These are phyloP conservation scores for Beauveria australis DNA, from an alignment of 2,329 filamentous ascomycete species.

Conservation along the genomic window DNA sequence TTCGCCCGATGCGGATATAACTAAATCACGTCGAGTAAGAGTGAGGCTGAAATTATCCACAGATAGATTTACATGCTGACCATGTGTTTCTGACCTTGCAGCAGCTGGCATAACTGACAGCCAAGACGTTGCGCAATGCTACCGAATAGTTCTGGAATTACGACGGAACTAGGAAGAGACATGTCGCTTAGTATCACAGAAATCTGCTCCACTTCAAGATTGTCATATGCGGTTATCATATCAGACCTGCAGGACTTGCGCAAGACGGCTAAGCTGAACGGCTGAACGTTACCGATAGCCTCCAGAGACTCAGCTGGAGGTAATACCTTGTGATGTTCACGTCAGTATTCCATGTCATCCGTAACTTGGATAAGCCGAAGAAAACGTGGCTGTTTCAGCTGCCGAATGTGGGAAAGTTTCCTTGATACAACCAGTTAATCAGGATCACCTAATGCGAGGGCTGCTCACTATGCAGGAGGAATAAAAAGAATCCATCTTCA, in stretches of 20 bases:
- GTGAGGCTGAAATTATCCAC: background rate
- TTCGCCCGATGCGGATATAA: constrained; percentile 1
- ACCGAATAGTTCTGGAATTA: background rate
- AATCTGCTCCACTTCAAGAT: background rate
- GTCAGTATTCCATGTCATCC: background rate
- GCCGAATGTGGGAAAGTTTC: background rate
- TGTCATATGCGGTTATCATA: background rate
- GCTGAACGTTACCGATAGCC: background rate
- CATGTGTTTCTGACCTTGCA: background rate
- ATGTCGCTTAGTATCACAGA: background rate
- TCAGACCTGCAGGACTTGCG: background rate
- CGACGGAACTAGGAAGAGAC: background rate
- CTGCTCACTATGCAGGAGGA: background rate
- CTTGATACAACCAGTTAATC: background rate
- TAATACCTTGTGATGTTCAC: background rate
- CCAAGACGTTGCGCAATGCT: background rate
- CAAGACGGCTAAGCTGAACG: background rate
- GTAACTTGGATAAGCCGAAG: background rate
- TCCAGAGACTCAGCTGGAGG: background rate
- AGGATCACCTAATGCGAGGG: background rate
- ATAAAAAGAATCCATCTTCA: background rate
- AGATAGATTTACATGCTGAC: constrained; percentile 1
- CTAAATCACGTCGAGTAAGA: background rate
- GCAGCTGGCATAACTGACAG: background rate
- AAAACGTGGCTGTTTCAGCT: background rate